Evolutionary conservation across 768 basidiomycete species (phyloP).

Genomic region (Russula abietina): DNA sequence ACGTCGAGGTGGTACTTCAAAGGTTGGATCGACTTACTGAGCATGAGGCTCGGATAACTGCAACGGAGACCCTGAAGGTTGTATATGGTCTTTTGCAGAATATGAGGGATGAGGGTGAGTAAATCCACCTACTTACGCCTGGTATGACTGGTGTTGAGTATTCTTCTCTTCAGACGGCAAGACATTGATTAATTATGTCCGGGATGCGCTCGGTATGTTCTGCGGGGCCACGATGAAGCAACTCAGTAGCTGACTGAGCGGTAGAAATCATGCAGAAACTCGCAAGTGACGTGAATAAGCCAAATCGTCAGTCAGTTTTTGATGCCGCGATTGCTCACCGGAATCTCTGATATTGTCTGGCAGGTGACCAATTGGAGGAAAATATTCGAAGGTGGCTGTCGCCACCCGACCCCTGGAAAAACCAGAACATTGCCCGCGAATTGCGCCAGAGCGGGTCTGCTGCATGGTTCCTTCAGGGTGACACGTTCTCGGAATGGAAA

Average conservation of each 20-base stretch:
- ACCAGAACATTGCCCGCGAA: background rate
- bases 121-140: too few relatives aligned
- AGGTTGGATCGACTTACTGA: background rate
- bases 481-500: background rate
- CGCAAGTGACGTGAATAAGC: background rate
- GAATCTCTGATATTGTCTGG: background rate
- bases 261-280: background rate
- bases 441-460: background rate
- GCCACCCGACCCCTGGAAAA: background rate
- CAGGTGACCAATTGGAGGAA: background rate
- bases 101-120: background rate
- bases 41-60: background rate
- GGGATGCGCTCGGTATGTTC: background rate
- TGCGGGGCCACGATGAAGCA: background rate
- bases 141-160: background rate
- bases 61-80: background rate
- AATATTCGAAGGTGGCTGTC: background rate
- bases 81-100: background rate
- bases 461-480: background rate
- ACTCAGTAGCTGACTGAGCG: background rate
- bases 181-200: background rate
- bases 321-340: background rate
- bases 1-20: background rate
- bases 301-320: background rate
- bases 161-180: background rate